phyloP scores from a whole-genome alignment of 148 eudicot species.

The Persicaria tinctoria region DNA sequence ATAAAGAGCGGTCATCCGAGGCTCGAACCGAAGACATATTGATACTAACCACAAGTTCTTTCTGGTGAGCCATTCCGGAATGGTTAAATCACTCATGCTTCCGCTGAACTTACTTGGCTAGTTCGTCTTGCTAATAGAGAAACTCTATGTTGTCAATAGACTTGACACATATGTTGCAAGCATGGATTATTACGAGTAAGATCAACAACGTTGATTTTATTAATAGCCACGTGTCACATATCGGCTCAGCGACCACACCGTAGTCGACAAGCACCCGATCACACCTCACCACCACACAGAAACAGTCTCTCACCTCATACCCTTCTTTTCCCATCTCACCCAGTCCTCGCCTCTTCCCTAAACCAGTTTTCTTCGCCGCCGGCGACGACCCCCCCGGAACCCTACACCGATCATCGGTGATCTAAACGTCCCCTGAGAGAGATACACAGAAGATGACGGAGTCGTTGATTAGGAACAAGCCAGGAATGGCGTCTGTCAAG shows the following conservation, averaged over 20 bases:
- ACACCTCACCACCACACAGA: not conserved
- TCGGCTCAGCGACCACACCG: not conserved
- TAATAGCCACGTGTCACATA: not conserved
- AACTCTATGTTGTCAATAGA: too few species aligned
- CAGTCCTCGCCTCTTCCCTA: not conserved
- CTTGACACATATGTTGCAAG: too few species aligned
- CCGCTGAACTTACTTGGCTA: too few species aligned
- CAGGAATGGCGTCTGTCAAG: slow-evolving; percentile 88
- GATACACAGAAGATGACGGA: slow-evolving; percentile 55
- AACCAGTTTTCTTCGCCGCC: slow-evolving; percentile 11
- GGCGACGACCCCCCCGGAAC: slow-evolving; percentile 4
- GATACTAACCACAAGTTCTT: too few species aligned
- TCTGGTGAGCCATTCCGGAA: too few species aligned
- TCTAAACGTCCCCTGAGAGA: not conserved
- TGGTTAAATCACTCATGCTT: too few species aligned
- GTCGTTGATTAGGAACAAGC: slow-evolving; percentile 60
- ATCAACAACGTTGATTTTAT: not conserved
- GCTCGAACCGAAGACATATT: too few species aligned
- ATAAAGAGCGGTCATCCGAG: too few species aligned
- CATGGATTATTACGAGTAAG: not conserved
- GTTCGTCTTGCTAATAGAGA: too few species aligned
- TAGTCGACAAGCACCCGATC: slow-evolving; percentile 1
- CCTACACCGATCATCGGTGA: not conserved
- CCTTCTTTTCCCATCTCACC: not conserved
- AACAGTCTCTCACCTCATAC: not conserved